phyloP scores from a whole-genome alignment of 495 filamentous ascomycete species.

The Pseudoneurospora amorphoporcata region DNA sequence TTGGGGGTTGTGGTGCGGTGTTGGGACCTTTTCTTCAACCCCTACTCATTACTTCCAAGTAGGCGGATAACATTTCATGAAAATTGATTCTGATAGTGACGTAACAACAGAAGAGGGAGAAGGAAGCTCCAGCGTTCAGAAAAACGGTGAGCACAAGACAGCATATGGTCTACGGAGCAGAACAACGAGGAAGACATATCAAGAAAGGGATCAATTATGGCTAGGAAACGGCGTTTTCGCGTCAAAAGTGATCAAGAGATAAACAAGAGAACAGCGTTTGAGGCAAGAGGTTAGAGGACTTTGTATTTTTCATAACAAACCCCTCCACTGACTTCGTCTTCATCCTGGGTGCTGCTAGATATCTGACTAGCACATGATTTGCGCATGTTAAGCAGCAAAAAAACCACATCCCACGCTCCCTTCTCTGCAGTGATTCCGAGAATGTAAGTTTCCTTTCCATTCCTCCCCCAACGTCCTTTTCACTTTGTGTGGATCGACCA shows the following conservation, averaged over 20 bases:
- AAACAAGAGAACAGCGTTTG: neutral
- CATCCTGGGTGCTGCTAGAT: neutral
- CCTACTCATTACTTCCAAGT: too few relatives aligned
- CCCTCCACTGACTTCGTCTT: neutral
- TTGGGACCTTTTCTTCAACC: too few relatives aligned
- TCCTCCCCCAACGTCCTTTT: constrained; percentile 18
- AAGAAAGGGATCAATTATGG: neutral
- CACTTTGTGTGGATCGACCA: neutral
- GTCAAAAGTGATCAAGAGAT: neutral
- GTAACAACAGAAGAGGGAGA: neutral
- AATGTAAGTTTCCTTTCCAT: constrained; percentile 27
- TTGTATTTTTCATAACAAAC: neutral
- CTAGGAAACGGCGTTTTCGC: neutral
- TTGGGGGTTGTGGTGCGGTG: too few relatives aligned
- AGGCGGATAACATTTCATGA: too few relatives aligned
- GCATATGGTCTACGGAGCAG: neutral
- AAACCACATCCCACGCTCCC: neutral
- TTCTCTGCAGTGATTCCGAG: constrained; percentile 11
- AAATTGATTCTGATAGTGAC: neutral
- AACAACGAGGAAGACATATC: neutral
- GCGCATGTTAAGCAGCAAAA: neutral
- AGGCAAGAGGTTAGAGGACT: neutral
- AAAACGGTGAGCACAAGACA: neutral
- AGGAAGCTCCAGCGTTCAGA: neutral
- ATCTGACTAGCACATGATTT: neutral